These are phyloP conservation scores for Thelephora terrestris DNA, from an alignment of 1,284 basidiomycete genomes.

Conservation along the genomic window DNA sequence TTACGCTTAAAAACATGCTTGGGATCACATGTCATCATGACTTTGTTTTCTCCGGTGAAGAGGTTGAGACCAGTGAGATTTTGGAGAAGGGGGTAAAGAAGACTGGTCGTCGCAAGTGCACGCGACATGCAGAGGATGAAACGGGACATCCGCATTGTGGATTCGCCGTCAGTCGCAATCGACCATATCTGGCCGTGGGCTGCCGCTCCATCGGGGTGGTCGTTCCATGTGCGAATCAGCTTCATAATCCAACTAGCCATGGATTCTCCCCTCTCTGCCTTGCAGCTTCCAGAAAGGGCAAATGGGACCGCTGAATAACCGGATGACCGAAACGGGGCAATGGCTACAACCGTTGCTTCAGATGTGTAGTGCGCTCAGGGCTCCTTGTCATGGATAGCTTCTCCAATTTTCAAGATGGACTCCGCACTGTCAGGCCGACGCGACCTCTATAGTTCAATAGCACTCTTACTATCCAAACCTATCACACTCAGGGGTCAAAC, in stretches of 20 bases:
- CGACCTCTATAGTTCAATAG: too few species aligned
- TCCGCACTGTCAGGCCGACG: too few species aligned
- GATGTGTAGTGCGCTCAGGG: conserved; percentile 8
- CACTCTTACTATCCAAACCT: too few species aligned
- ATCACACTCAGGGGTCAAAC: too few species aligned
- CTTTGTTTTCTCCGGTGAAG: conserved; percentile 7
- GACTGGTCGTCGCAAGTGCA: background rate
- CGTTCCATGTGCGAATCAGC: conserved; percentile 1
- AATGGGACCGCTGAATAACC: conserved; percentile 9
- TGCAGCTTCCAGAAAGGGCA: conserved; percentile 9
- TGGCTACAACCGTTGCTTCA: conserved; percentile 10
- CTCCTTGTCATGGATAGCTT: conserved; percentile 3
- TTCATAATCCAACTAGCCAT: background rate
- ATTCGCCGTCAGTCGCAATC: conserved; percentile 20
- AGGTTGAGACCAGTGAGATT: conserved; percentile 14
- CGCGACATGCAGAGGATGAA: conserved; percentile 16
- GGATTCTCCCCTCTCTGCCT: conserved; percentile 5
- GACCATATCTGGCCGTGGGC: conserved; percentile 14
- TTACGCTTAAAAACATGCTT: conserved; percentile 18
- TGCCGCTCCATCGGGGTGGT: background rate
- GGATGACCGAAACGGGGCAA: conserved; percentile 5
- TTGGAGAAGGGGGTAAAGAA: conserved; percentile 8
- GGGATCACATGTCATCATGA: conserved; percentile 15
- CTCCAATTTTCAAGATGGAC: conserved; percentile 2
- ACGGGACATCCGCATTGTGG: conserved; percentile 14